phyloP scores from a whole-genome alignment of 2,329 filamentous ascomycete genomes.

The Trichophaea hybrida region DNA sequence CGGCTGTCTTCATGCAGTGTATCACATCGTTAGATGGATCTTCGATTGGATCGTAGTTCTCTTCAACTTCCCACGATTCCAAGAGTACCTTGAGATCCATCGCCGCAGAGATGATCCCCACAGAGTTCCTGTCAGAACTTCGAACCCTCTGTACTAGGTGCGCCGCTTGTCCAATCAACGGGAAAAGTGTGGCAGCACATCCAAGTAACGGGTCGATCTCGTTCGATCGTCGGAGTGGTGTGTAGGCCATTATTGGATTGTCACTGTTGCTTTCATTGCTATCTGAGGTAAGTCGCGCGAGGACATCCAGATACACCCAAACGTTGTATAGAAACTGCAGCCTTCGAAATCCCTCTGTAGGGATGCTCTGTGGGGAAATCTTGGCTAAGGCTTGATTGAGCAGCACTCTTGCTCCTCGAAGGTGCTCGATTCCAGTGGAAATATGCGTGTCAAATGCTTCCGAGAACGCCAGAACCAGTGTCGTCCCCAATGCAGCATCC shows the following conservation, averaged over 20 bases:
- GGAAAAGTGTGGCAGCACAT: slow-evolving; percentile 52
- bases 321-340: slow-evolving; percentile 52
- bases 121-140: slow-evolving; percentile 39
- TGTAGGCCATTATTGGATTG: slow-evolving; percentile 7
- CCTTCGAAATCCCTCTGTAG: slow-evolving; percentile 39
- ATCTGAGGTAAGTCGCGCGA: slow-evolving; percentile 50
- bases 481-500: slow-evolving; percentile 55
- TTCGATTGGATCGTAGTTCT: slow-evolving; percentile 45
- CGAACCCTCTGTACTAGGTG: slow-evolving; percentile 50
- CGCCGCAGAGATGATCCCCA: slow-evolving; percentile 44
- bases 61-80: slow-evolving; percentile 46
- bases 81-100: slow-evolving; percentile 46
- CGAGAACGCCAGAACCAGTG: slow-evolving; percentile 51
- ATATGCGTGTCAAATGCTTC: slow-evolving; percentile 59
- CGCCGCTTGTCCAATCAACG: slow-evolving; percentile 51
- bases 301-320: slow-evolving; percentile 64
- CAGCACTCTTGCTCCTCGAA: slow-evolving; percentile 51
- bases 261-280: slow-evolving; percentile 37
- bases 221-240: slow-evolving; percentile 32
- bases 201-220: slow-evolving; percentile 59
- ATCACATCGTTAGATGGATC: slow-evolving; percentile 46
- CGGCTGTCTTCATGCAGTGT: slow-evolving; percentile 48
- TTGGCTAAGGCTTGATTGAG: slow-evolving; percentile 44
- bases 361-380: slow-evolving; percentile 33
- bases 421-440: slow-evolving; percentile 53